phyloP scores from a whole-genome alignment of 2,329 filamentous ascomycete genomes.

The Aspergillus cejpii region DNA sequence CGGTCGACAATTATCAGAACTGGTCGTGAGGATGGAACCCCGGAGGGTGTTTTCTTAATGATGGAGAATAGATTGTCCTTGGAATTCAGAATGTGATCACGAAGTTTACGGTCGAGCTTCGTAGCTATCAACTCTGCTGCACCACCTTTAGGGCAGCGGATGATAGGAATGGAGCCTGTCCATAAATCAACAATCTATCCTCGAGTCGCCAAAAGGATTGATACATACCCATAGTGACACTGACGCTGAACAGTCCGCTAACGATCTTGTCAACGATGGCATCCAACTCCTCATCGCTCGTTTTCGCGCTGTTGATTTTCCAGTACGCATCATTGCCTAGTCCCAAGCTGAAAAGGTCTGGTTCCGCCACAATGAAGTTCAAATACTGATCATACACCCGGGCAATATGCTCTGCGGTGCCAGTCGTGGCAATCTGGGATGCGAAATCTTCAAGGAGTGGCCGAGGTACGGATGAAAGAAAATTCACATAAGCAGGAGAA shows the following conservation, averaged over 20 bases:
- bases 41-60: conserved; percentile 53
- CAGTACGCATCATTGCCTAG: conserved; percentile 92
- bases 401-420: conserved; percentile 80
- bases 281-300: conserved; percentile 84
- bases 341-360: conserved; percentile 88
- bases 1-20: conserved; percentile 90
- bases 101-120: conserved; percentile 88
- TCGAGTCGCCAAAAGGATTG: background rate
- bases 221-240: conserved; percentile 84
- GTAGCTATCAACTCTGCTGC: conserved; percentile 91
- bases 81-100: conserved; percentile 93
- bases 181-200: conserved; percentile 5
- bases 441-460: conserved; percentile 93
- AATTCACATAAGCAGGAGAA: conserved; percentile 91
- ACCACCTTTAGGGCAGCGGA: conserved; percentile 85
- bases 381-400: conserved; percentile 95
- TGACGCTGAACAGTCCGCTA: conserved; percentile 92
- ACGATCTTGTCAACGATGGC: conserved; percentile 83
- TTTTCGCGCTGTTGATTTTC: conserved; percentile 90
- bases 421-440: conserved; percentile 72
- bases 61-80: conserved; percentile 93
- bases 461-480: conserved; percentile 85
- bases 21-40: conserved; percentile 67
- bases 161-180: conserved; percentile 82
- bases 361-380: conserved; percentile 94